Evolutionary conservation across 2,329 filamentous ascomycete species (phyloP), one percentile per base, ranked within the genome.

Genomic region (Colletotrichum chlorophyti): DNA sequence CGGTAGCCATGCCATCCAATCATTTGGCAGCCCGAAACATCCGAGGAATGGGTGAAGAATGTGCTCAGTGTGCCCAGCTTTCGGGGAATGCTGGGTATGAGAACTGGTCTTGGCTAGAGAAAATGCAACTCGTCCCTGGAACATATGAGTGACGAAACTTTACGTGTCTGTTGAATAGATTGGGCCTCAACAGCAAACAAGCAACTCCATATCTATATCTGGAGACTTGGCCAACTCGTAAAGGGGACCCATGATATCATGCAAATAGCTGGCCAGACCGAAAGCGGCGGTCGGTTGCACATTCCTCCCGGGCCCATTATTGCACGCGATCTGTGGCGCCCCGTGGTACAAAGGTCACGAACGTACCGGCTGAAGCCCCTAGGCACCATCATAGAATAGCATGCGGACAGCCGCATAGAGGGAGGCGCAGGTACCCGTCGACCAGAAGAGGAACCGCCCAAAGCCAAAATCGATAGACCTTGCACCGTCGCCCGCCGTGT

Each of bases 381-480:
- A 21, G 24, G 35, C 19, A 42, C 31, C 32, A 42, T 21, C 42
- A 48, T 29, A 43, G n/a, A 29, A 38, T 19, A 31, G 42, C 24
- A 49, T 32, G 45, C 37, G 27, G 45, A 27, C 35, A n/a, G n/a
- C n/a, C 24, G 35, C 37, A 55, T 43, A 38, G 32, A 38, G 17
- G 38, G 55, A 55, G 55, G 43, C 55, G 51, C 51, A 59, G 55
- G 55, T 50, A 59, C 55, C 51, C 55, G 55, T 29, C 37, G 26
- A 23, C 43, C 55, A 37, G 17, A 11, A 55, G 51, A 43, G 38
- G 32, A 29, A 38, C 29, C 31, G 26, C 55, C n/a, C n/a, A 31
- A 55, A 59, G 49, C 51, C 55, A 50, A 19, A 55, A 38, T 43
- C 43, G 38, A 55, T 59, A 55, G 31, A 49, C 43, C 32, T 55